Base-by-base conservation (phyloP, 176 grass and related monocot genomes). In the Triticum timopheevii region DNA sequence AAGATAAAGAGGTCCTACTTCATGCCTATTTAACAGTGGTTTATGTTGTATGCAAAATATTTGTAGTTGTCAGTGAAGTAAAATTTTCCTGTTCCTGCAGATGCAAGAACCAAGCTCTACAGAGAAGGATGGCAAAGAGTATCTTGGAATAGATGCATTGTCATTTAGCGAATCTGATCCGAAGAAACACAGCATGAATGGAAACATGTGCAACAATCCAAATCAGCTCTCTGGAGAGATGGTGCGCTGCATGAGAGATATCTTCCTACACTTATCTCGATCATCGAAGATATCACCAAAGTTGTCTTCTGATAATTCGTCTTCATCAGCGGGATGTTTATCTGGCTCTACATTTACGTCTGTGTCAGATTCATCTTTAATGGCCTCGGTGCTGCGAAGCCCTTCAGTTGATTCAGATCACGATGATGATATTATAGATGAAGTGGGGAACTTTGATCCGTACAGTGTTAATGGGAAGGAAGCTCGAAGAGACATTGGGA, bases 191-290 rank as follows among this genome's bases (percentile, higher is more conserved):
- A 77, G 47, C 54, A 64, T 88, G 22, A 77, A 78, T 52, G 85
- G 22, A 81, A 89, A 92, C 63, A 69, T 80, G 22, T 94, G 85
- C 77, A 80, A 82, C 13, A 83, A 89, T 68, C 90, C 94, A 89
- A 97, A 99, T 83, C 85, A 92, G 70, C 90, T 99, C 19, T 97
- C 97, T 76, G 90, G 94, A 93, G 94, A 94, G 69, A 99, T 99
- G 97, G 90, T 99, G 69, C 80, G 74, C 82, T 96, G 90, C 89
- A 99, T 99, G 97, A 93, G 81, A 86, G 93, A 94, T 84, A 99
- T 99, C 20, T 99, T 94, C 79, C 85, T 97, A 10, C 83, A 88
- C 85, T 87, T 99, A 79, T 99, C 97, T 78, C 87, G 86, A 82
- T 96, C 94, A 27, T 86, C 90, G 44, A 91, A 93, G 88, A 91